A percentile compares a stretch with the other conserved stretches of the same genome.
phyloP scores from a whole-genome alignment of 306 rosid genomes.

The Alnus glutinosa region DNA sequence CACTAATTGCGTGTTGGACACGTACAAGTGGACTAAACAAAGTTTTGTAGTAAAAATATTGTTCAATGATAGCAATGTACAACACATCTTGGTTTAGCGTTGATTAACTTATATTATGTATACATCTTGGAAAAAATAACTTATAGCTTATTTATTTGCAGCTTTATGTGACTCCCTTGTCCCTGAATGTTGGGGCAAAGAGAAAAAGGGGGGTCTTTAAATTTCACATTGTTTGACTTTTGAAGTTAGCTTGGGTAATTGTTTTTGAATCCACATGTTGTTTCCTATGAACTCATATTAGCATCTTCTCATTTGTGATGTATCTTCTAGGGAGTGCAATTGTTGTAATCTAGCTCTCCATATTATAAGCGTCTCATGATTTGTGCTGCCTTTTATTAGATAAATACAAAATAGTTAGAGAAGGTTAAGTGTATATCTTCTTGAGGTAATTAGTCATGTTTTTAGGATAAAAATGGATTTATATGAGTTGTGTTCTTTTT shows the following conservation, averaged over 20 bases:
- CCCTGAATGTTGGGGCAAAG: not conserved
- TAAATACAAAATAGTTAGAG: not conserved
- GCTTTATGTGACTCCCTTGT: not conserved
- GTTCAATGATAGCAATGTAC: too few relatives aligned
- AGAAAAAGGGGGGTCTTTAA: not conserved
- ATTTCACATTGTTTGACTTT: not conserved
- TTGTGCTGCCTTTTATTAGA: not conserved
- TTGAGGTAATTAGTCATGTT: not conserved
- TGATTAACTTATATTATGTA: not conserved
- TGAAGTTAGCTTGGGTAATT: not conserved
- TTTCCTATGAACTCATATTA: not conserved
- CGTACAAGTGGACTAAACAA: not conserved
- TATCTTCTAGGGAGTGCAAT: not conserved
- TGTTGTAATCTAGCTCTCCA: not conserved
- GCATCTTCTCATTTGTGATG: not conserved
- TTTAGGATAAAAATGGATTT: not conserved
- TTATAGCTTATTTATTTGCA: not conserved
- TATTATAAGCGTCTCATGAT: not conserved
- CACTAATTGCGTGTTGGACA: not conserved
- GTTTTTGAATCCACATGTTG: not conserved
- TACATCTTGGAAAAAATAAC: not conserved
- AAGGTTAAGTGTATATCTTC: not conserved
- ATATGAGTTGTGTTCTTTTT: not conserved
- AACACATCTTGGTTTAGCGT: not conserved
- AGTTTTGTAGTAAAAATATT: not conserved